phyloP scores from a whole-genome alignment of 2,329 filamentous ascomycete genomes.

The Ceratocystiopsis minuta region DNA sequence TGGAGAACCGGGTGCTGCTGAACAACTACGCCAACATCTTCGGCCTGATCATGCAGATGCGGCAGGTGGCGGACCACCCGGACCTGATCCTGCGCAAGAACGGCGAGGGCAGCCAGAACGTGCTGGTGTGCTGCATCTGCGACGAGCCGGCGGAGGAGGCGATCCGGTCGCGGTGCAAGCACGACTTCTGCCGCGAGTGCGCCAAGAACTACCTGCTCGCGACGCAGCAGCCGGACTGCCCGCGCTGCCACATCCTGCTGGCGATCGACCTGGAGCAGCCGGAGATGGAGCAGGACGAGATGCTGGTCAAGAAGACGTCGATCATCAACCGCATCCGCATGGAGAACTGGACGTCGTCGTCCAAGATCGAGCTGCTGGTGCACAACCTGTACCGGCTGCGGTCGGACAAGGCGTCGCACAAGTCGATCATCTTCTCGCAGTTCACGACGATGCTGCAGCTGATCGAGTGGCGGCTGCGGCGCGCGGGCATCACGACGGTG shows the following conservation, averaged over 20 bases:
- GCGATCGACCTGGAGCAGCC: slow-evolving; percentile 89
- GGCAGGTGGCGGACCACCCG: slow-evolving; percentile 90
- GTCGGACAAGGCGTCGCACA: slow-evolving; percentile 82
- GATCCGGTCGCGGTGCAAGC: slow-evolving; percentile 77
- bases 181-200: slow-evolving; percentile 77
- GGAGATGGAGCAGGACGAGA: slow-evolving; percentile 82
- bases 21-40: slow-evolving; percentile 99
- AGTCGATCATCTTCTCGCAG: slow-evolving; percentile 94
- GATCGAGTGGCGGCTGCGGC: slow-evolving; percentile 88
- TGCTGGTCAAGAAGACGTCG: slow-evolving; percentile 75
- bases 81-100: slow-evolving; percentile 86
- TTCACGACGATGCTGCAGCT: slow-evolving; percentile 96
- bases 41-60: slow-evolving; percentile 97
- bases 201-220: slow-evolving; percentile 66
- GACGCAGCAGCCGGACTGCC: slow-evolving; percentile 63
- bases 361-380: slow-evolving; percentile 91
- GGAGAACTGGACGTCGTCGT: slow-evolving; percentile 96
- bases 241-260: slow-evolving; percentile 76
- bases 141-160: slow-evolving; percentile 93
- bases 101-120: slow-evolving; percentile 68
- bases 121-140: slow-evolving; percentile 84
- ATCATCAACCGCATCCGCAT: slow-evolving; percentile 99
- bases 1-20: slow-evolving; percentile 79
- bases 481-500: slow-evolving; percentile 93
- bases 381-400: slow-evolving; percentile 86